Evolutionary conservation across 371 early-diverging fungal genomes (phyloP).

Genomic region (Parasitella parasitica): DNA sequence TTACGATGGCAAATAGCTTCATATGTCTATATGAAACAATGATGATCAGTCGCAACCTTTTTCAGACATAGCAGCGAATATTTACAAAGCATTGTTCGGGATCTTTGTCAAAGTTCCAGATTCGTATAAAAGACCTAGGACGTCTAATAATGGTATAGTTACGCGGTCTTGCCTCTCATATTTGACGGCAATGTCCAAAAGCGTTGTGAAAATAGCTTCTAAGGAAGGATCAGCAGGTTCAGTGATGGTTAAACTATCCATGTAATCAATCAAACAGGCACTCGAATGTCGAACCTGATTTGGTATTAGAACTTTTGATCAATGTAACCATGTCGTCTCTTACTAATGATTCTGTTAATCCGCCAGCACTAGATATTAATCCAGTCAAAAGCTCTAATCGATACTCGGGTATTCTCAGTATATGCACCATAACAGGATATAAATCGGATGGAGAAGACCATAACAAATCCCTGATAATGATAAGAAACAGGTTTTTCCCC

Average conservation of each 20-base stretch:
- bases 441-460: conserved; percentile 71
- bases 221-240: conserved; percentile 13
- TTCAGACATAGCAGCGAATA: neutral
- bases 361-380: conserved; percentile 75
- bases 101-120: conserved; percentile 48
- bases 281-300: conserved; percentile 71
- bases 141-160: conserved; percentile 65
- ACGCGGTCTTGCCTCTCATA: conserved; percentile 66
- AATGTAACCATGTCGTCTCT: conserved; percentile 2
- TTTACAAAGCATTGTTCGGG: conserved; percentile 38
- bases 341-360: conserved; percentile 79
- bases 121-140: conserved; percentile 65
- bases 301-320: neutral
- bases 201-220: conserved; percentile 32
- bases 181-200: conserved; percentile 44
- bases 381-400: conserved; percentile 66
- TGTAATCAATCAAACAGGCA: conserved; percentile 60
- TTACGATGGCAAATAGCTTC: conserved; percentile 24
- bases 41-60: neutral
- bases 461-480: conserved; percentile 37
- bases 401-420: conserved; percentile 57
- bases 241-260: conserved; percentile 40
- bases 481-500: neutral
- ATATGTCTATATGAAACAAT: conserved; percentile 22
- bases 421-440: conserved; percentile 61